Base-by-base conservation (phyloP, 1,139 yeast species). In the Yamadazyma songkhlaensis region DNA sequence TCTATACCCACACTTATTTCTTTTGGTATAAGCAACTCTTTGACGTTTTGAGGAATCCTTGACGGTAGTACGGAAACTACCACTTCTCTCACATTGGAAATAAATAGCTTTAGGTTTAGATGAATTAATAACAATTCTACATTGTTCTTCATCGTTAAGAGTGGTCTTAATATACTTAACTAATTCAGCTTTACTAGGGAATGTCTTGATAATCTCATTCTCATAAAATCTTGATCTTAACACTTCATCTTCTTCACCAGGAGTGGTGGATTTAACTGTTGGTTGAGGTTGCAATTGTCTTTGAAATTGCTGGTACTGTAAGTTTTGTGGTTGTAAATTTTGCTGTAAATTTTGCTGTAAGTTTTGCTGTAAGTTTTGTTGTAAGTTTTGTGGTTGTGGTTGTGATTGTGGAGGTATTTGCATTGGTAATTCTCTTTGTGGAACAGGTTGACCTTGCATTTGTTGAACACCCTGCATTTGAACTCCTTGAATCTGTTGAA, bases 71-170 rank as follows among this genome's bases (percentile, higher is more conserved):
- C 77, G 58, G 48, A 71, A 72, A 20, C 65, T 58, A 2, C 77
- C 77, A 7, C 72, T 62, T 38, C 75, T 55, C 50, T 72, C 77
- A 51, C 77, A 72, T 51, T 70, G 76, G 55, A 71, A 72, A 51
- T 72, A 72, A 11, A 72, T 72, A 2, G 77, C 77, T 52, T 72
- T 71, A 15, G 76, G 75, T 51, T 72, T 72, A 17, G 74, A 67
- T 25, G 73, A 66, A 51, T 69, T 69, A 48, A 72, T 71, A 33
- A 72, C 77, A 49, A 72, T 70, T 50, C 70, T 63, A 51, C 77
- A 69, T 41, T 64, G 67, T 49, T 72, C 77, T 46, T 67, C 72
- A 33, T 62, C 65, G 43, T 68, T 65, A 40, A 72, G 63, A 26
- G 59, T 60, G 31, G 60, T 60, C 50, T 71, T 71, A 30, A 72